Conservation (phyloP, 2,329 filamentous ascomycete genomes). For the Aspergillus japonicus region DNA sequence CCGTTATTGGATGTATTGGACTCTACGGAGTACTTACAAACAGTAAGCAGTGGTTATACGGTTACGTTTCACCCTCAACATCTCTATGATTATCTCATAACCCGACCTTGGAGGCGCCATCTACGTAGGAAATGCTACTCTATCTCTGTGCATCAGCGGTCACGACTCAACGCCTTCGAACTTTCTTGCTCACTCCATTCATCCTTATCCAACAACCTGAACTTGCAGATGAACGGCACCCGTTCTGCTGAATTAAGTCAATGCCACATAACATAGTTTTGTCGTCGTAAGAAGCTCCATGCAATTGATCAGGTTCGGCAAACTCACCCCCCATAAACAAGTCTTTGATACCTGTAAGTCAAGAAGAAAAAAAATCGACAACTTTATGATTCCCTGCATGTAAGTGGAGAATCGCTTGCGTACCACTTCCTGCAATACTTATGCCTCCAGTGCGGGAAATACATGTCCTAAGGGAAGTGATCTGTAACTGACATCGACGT, state of each 20-base stretch:
- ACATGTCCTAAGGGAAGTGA: not conserved
- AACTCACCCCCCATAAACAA: no score
- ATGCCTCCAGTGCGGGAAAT: not conserved
- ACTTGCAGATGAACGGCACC: no score
- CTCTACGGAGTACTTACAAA: constrained; percentile 26
- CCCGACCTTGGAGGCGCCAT: not conserved
- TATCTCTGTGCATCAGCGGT: not conserved
- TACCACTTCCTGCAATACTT: not conserved
- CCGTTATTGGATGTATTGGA: constrained; percentile 22
- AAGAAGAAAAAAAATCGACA: no score
- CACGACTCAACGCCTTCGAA: not conserved
- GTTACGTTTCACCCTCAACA: constrained; percentile 44
- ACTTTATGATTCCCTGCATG: not conserved
- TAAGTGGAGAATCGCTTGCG: not conserved
- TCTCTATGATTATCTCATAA: not conserved
- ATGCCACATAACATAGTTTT: no score
- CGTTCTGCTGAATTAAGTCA: no score
- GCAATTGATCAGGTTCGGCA: not conserved
- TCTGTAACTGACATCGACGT: not conserved
- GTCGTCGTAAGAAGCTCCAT: not conserved
- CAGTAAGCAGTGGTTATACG: constrained; percentile 25
- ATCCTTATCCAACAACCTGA: not conserved
- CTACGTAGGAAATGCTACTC: not conserved
- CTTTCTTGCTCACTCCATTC: not conserved
- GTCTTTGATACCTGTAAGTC: no score